Base-by-base conservation (phyloP, 148 eudicot species). In the Vaccinium corymbosum region DNA sequence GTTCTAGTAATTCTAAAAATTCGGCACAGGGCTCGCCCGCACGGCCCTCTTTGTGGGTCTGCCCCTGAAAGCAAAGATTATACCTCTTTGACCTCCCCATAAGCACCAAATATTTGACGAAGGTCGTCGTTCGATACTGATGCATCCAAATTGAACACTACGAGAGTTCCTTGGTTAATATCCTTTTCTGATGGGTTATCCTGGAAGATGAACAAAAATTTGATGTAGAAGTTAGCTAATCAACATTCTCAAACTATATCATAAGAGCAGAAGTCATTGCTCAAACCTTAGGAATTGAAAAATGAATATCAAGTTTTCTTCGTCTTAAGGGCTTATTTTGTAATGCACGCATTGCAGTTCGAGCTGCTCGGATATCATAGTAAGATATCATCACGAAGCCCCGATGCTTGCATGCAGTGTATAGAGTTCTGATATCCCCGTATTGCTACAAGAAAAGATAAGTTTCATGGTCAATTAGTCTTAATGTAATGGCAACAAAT, bases 321-420 rank as follows among this genome's bases (percentile, higher is more conserved):
- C 92, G 84, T 81, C 93, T 87, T 52, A 91, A 81, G 53, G 93
- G 90, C 83, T 90, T 91, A 73, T 88, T 87, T 76, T 91, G 93
- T 32, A 91, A 81, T 27, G 85, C 90, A 80, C 90, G 87, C 92
- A 91, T 89, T 84, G 92, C 93, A 81, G 89, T 89, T 84, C 93
- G 88, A 89, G 93, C 93, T 82, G 91, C 86, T 64, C 93, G 90
- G 81, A 91, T 91, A 82, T 91, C 93, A 86, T 91, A 91, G 86
- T 91, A 91, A 81, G 93, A 89, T 87, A 91, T 91, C 93, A 91
- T 91, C 87, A 91, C 93, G 83, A 91, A 91, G 16, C 93, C 93
- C 87, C 93, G 87, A 83, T 89, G 92, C 89, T 91, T 91, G 79
- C 93, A 91, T 81, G 93, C 93, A 49, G 93, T 90, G 79, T 89